Base-by-base conservation (phyloP, 2,329 filamentous ascomycete genomes). In the Clarireedia homoeocarpa region DNA sequence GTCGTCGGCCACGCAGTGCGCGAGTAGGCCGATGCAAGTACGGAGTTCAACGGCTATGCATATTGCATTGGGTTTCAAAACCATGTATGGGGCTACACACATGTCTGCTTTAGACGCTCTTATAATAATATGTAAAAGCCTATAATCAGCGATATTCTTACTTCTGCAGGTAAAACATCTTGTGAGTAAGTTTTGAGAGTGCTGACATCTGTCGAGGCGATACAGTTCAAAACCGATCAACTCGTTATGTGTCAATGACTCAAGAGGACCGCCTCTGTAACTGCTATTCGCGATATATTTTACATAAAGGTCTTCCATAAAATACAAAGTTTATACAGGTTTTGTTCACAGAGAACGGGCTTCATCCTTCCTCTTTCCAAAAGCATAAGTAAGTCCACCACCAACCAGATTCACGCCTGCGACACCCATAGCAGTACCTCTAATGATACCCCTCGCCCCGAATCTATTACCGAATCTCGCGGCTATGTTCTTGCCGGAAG, bases 311-410 rank as follows among this genome's bases (percentile, higher is more conserved):
- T 42, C 6, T n/a, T 42, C 6, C 17, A 42, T 42, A 42, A n/a
- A n/a, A 20, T 42, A 42, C 39, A 42, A 42, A 5, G 39, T 34
- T 34, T 12, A 4, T 34, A 34, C 30, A 34, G 9, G 30, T 12
- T 20, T 27, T 3, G 27, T 23, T 50, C 34, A 56, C 12, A 50
- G 48, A 39, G 24, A 24, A 42, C 51, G 48, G 48, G 56, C 48
- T 42, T 51, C 51, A 54, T 57, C 53, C 65, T 65, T 61, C 60
- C 73, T 55, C 59, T 72, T 71, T 7, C 75, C 76, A 66, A 80
- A 76, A 0, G 70, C 73, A 67, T 81, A 82, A 1, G 77, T 76
- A 59, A 76, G 61, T 3, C 79, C 78, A 48, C 79, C 74, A 10
- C 75, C 74, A 7, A 75, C 70, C 10, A 79, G 64, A 66, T 82